phyloP scores from a whole-genome alignment of 2,329 filamentous ascomycete species.

The Penicillium sp. region DNA sequence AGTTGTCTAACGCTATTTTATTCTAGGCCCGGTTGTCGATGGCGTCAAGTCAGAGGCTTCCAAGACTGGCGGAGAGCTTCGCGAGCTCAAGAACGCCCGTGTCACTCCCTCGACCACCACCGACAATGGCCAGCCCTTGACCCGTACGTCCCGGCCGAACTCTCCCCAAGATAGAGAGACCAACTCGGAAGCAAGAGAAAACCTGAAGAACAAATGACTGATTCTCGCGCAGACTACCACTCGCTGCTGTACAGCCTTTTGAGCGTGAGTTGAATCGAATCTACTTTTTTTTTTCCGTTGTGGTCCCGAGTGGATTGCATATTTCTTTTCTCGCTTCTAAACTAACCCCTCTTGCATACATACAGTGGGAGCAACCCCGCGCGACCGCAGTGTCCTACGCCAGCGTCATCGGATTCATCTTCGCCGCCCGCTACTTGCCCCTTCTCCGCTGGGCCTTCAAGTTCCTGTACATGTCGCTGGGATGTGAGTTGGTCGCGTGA shows the following conservation, averaged over 20 bases:
- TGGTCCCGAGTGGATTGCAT: background rate
- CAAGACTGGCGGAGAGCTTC: constrained; percentile 62
- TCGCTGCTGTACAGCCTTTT: constrained; percentile 69
- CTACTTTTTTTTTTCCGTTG: background rate
- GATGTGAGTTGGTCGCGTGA: constrained; percentile 52
- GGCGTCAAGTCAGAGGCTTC: constrained; percentile 60
- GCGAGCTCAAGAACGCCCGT: constrained; percentile 60
- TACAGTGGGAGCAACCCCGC: constrained; percentile 67
- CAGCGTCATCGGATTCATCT: constrained; percentile 61
- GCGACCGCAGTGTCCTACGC: constrained; percentile 66
- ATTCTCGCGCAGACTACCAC: constrained; percentile 60
- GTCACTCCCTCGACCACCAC: constrained; percentile 58
- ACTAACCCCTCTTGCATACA: constrained; percentile 8
- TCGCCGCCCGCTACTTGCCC: constrained; percentile 66
- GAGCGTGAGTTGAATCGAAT: constrained; percentile 52
- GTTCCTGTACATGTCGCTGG: constrained; percentile 61
- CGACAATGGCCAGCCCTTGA: constrained; percentile 65
- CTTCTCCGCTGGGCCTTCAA: constrained; percentile 66
- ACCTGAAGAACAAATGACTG: constrained; percentile 13
- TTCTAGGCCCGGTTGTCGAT: constrained; percentile 58
- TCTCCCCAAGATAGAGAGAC: background rate
- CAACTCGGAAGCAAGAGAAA: background rate
- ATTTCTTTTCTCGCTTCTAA: background rate
- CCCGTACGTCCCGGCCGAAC: constrained; percentile 51
- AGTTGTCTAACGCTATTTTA: constrained; percentile 21